Conservation (phyloP, 805 yeast genomes). For the Nakazawaea ishiwadae region DNA sequence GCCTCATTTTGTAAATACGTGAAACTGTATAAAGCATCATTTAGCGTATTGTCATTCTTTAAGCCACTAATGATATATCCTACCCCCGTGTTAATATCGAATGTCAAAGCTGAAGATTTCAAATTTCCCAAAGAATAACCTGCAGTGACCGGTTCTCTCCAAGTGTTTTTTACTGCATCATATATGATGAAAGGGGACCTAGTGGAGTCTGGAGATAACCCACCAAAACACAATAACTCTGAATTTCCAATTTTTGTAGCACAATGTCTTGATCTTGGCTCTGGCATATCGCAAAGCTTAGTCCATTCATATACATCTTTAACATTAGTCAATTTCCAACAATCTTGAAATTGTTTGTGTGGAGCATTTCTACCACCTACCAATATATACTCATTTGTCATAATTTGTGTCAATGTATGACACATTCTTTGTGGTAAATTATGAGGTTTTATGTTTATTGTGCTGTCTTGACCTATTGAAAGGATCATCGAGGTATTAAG, state of each 20-base stretch:
- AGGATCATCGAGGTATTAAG: constrained; percentile 17
- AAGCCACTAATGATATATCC: constrained; percentile 52
- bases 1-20: constrained; percentile 15
- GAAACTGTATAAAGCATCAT: constrained; percentile 31
- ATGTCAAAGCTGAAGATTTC: constrained; percentile 32
- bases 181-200: constrained; percentile 19
- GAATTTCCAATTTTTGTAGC: constrained; percentile 25
- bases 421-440: constrained; percentile 45
- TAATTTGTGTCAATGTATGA: constrained; percentile 42
- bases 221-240: constrained; percentile 48
- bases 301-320: constrained; percentile 34
- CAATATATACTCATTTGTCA: constrained; percentile 28
- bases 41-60: constrained; percentile 20
- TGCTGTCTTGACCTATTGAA: background rate
- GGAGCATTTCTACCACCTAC: constrained; percentile 73
- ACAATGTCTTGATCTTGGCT: constrained; percentile 48
- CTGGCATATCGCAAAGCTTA: constrained; percentile 31
- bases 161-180: constrained; percentile 12
- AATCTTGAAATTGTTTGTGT: constrained; percentile 35
- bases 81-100: constrained; percentile 17
- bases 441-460: constrained; percentile 13
- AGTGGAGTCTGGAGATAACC: constrained; percentile 21
- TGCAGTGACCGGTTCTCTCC: constrained; percentile 17
- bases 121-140: constrained; percentile 16
- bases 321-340: constrained; percentile 31